phyloP scores from a whole-genome alignment of 352 stramenopile genomes.

The Globisporangium ultimum region DNA sequence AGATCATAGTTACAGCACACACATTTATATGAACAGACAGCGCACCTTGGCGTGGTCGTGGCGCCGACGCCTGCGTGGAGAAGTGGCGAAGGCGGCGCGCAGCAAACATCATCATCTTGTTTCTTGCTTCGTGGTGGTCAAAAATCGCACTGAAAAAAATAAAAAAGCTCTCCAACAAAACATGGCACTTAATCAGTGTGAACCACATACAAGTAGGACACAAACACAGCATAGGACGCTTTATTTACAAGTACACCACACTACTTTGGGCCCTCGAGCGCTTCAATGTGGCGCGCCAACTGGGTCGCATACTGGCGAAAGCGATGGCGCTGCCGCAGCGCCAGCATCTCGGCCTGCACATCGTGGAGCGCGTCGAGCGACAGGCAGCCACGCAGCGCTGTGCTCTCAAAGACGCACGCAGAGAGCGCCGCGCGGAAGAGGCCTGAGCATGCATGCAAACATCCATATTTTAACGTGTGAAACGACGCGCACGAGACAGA shows the following conservation, averaged over 20 bases:
- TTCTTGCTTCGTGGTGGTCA: conserved; percentile 12
- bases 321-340: conserved; percentile 43
- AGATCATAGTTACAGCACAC: background rate
- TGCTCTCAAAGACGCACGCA: conserved; percentile 13
- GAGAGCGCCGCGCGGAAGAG: conserved; percentile 32
- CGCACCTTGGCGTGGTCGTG: conserved; percentile 31
- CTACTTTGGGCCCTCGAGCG: conserved; percentile 5
- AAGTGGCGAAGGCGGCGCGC: conserved; percentile 34
- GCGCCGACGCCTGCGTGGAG: conserved; percentile 27
- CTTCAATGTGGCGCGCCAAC: conserved; percentile 15
- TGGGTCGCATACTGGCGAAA: conserved; percentile 53
- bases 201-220: background rate
- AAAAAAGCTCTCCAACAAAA: background rate
- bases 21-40: background rate
- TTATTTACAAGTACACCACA: conserved; percentile 1
- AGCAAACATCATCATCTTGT: conserved; percentile 22
- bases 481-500: background rate
- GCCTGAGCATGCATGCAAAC: conserved; percentile 4
- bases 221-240: background rate
- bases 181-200: background rate
- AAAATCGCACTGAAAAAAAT: background rate
- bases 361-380: conserved; percentile 22
- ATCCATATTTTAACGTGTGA: conserved; percentile 1
- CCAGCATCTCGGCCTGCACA: conserved; percentile 30
- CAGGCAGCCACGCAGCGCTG: conserved; percentile 6